A percentile compares a stretch with the other conserved stretches of the same genome.
Conservation (phyloP, 2,329 filamentous ascomycete species). For the Pyrenophora seminiperda region DNA sequence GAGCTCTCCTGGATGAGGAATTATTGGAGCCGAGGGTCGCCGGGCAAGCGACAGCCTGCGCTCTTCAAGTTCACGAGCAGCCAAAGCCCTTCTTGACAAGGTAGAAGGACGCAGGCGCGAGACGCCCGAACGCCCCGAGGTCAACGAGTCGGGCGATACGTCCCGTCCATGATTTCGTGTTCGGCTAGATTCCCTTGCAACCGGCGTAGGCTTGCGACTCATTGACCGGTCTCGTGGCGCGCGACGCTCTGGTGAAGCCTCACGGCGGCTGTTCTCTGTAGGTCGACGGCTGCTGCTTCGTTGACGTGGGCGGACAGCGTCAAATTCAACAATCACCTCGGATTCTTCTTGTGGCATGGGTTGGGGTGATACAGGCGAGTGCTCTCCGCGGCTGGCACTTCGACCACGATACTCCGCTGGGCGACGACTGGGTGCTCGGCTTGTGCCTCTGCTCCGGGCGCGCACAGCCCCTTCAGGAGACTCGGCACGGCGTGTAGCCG, state of each 20-base stretch:
- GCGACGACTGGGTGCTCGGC: constrained; percentile 46
- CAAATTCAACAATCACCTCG: constrained; percentile 66
- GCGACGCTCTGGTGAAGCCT: constrained; percentile 53
- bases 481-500: constrained; percentile 37
- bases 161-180: constrained; percentile 43
- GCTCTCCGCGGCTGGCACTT: constrained; percentile 49
- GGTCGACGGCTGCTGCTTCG: constrained; percentile 59
- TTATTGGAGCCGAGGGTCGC: constrained; percentile 77
- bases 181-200: constrained; percentile 39
- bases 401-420: constrained; percentile 41
- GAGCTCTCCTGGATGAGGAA: constrained; percentile 72
- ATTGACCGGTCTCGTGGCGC: constrained; percentile 44
- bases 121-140: constrained; percentile 39
- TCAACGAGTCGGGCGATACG: constrained; percentile 43
- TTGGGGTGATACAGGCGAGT: constrained; percentile 80
- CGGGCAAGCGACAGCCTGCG: constrained; percentile 78
- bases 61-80: constrained; percentile 83
- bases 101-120: constrained; percentile 32
- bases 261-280: constrained; percentile 52
- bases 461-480: constrained; percentile 41
- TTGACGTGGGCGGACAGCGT: constrained; percentile 57
- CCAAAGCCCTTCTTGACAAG: constrained; percentile 52
- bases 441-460: constrained; percentile 38
- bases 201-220: constrained; percentile 41
- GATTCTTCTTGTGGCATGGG: constrained; percentile 69